These are phyloP conservation scores for Ceratobasidium sp. DNA, from an alignment of 1,284 basidiomycete genomes.

Conservation along the genomic window DNA sequence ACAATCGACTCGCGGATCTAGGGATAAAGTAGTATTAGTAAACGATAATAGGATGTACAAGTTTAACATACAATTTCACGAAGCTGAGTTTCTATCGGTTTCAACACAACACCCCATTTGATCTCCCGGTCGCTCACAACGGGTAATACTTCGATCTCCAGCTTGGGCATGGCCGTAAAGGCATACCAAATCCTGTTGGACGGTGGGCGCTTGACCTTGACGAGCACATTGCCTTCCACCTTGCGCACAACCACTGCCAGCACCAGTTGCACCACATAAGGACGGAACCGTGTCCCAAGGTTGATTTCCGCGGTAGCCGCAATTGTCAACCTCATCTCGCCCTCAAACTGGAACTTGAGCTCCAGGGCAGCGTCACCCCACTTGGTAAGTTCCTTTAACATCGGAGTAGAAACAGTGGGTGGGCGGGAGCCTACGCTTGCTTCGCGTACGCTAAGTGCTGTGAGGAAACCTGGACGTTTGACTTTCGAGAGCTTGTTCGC, in stretches of 20 bases:
- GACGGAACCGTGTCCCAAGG: constrained; percentile 76
- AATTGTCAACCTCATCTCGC: constrained; percentile 87
- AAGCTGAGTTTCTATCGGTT: constrained; percentile 86
- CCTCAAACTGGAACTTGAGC: constrained; percentile 82
- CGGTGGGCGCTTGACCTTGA: constrained; percentile 94
- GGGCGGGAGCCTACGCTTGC: constrained; percentile 86
- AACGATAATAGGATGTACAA: neutral
- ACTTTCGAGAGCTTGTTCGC: constrained; percentile 95
- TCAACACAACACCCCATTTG: constrained; percentile 90
- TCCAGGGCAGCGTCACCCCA: constrained; percentile 93
- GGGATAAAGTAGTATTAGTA: neutral
- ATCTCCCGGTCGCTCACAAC: constrained; percentile 92
- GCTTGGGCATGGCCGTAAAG: constrained; percentile 89
- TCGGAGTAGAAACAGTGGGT: constrained; percentile 89
- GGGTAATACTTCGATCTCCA: constrained; percentile 89
- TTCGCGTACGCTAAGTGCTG: constrained; percentile 84
- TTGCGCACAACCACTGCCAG: constrained; percentile 86
- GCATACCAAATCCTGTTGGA: constrained; percentile 97
- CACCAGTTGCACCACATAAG: constrained; percentile 87
- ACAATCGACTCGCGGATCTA: constrained; percentile 94
- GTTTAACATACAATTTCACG: constrained; percentile 80
- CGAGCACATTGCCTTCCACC: constrained; percentile 86
- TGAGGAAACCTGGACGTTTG: constrained; percentile 84
- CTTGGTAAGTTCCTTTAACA: constrained; percentile 93
- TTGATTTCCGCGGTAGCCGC: constrained; percentile 83